Conservation (phyloP, 163 green algal species). For the Chlorella variabilis region DNA sequence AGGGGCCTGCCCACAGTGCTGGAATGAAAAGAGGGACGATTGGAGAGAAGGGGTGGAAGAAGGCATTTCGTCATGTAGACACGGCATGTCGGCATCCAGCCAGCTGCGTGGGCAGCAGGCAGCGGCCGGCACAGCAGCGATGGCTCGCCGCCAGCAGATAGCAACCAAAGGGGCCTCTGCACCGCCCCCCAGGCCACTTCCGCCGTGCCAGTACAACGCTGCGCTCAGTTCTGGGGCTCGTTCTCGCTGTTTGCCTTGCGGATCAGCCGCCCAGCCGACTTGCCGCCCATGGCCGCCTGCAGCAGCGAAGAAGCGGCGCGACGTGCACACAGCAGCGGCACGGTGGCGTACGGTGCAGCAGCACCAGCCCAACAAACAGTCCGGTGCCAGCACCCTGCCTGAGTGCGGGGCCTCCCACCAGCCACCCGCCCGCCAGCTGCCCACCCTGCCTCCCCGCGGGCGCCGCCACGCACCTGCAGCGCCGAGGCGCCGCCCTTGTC, state of each 20-base stretch:
- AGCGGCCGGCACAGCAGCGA: too few relatives aligned
- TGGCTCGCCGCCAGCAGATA: too few relatives aligned
- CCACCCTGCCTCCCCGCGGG: neutral
- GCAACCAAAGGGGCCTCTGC: neutral
- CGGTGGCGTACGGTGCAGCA: too few relatives aligned
- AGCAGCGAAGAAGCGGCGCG: neutral
- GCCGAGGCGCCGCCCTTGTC: neutral
- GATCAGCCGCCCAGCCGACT: neutral
- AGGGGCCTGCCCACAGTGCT: neutral
- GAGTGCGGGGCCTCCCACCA: too few relatives aligned
- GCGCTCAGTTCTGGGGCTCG: conserved; percentile 10
- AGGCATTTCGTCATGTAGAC: too few relatives aligned
- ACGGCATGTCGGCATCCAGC: too few relatives aligned
- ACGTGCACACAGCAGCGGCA: too few relatives aligned
- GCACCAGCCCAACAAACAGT: neutral
- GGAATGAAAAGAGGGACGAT: neutral
- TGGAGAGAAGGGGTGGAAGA: neutral
- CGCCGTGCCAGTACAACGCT: too few relatives aligned
- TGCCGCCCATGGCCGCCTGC: conserved; percentile 31
- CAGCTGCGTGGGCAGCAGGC: too few relatives aligned
- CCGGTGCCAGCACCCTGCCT: too few relatives aligned
- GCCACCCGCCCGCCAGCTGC: too few relatives aligned
- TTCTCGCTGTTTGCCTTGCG: conserved; percentile 16
- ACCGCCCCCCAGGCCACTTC: too few relatives aligned
- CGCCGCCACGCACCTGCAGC: neutral